Base-by-base conservation (phyloP, 148 eudicot species). In the Chenopodium quinoa region DNA sequence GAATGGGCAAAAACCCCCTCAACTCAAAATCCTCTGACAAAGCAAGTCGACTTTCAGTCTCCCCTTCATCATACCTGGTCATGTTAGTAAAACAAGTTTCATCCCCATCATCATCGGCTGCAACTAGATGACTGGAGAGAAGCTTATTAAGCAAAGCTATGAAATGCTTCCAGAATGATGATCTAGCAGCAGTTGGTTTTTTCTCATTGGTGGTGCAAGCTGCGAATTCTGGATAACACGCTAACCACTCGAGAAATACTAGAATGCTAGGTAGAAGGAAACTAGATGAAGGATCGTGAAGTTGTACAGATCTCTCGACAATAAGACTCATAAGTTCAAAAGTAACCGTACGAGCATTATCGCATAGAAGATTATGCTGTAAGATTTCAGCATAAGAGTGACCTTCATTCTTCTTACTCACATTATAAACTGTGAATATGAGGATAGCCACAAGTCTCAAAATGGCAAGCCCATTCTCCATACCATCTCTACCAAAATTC, bases 211-310 rank as follows among this genome's bases (percentile, higher is more conserved):
- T 84, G 23, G 83, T 80, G 27, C 85, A 80, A 79, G 87, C 65
- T 22, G 86, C 90, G 76, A 88, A 82, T 82, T 90, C 89, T 58
- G 88, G 89, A 73, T 82, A 84, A 52, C 89, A 88, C 7, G 91
- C 92, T 79, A 90, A 71, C 92, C 92, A 90, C 85, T 90, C 92
- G 13, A 90, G 84, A 77, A 90, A 90, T 25, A 87, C 85, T 78
- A 90, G 83, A 81, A 90, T 85, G 22, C 91, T 88, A 54, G 91
- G 92, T 20, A 90, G 82, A 75, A 88, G 85, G 76, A 82, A 88
- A 84, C 91, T 88, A 44, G 88, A 82, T 69, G 88, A 82, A 52
- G 91, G 84, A 77, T 90, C 92, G 69, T 20, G 75, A 56, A 90
- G 84, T 78, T 90, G 85, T 22, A 72, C 79, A 50, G 88, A 87